phyloP scores from a whole-genome alignment of 176 grass and related monocot species.

The Carex cristatella region DNA sequence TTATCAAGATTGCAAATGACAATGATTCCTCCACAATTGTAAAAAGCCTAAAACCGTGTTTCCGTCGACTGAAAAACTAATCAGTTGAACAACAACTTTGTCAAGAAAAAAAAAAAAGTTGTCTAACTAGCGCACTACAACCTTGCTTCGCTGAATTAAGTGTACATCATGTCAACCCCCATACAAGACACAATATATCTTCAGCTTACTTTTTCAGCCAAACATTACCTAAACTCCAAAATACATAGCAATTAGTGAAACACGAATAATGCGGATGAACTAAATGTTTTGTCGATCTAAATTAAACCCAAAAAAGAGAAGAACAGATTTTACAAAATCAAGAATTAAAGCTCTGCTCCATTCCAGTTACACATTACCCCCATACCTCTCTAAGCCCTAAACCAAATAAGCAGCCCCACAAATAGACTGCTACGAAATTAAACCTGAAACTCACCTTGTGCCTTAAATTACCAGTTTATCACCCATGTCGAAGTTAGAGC shows the following conservation, averaged over 20 bases:
- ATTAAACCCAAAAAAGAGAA: constrained; percentile 12
- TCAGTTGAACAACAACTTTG: background rate
- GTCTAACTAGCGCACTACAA: background rate
- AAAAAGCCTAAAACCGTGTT: background rate
- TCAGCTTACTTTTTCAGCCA: background rate
- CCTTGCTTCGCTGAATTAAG: background rate
- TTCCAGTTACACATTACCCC: constrained; percentile 5
- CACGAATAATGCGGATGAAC: background rate
- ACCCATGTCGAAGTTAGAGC: constrained; percentile 1
- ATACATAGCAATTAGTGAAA: constrained; percentile 1
- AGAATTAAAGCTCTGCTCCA: background rate
- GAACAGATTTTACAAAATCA: constrained; percentile 9
- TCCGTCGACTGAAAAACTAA: background rate
- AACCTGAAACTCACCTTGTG: background rate
- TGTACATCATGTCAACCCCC: background rate
- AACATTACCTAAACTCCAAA: background rate
- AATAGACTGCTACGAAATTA: background rate
- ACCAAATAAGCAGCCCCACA: background rate
- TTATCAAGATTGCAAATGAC: no score
- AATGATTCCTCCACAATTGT: background rate
- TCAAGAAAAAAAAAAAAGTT: background rate
- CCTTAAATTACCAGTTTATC: background rate
- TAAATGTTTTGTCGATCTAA: background rate
- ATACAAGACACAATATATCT: constrained; percentile 8
- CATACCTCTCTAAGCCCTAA: constrained; percentile 12